Conservation (phyloP, 495 filamentous ascomycete genomes). For the Daldinia loculata region DNA sequence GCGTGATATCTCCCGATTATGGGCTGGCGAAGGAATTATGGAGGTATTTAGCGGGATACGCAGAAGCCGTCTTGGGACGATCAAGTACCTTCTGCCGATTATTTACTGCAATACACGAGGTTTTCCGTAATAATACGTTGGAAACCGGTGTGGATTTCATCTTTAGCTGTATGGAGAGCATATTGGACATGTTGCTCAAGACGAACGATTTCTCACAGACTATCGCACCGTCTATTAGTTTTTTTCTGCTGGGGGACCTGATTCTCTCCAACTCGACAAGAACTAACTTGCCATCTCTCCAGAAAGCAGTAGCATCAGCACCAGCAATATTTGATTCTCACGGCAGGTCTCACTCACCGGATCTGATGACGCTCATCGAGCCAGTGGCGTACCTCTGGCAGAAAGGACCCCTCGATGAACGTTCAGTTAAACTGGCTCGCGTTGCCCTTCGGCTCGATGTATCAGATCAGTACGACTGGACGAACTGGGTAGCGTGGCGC, state of each 20-base stretch:
- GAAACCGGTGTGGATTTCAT: slow-evolving; percentile 31
- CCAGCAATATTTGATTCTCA: slow-evolving; percentile 12
- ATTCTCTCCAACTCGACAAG: slow-evolving; percentile 27
- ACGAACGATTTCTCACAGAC: slow-evolving; percentile 26
- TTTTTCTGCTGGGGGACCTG: slow-evolving; percentile 30
- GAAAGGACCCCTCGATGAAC: slow-evolving; percentile 29
- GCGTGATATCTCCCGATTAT: slow-evolving; percentile 35
- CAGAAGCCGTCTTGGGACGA: slow-evolving; percentile 17
- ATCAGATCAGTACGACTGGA: slow-evolving; percentile 30
- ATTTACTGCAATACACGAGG: slow-evolving; percentile 27
- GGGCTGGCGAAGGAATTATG: slow-evolving; percentile 35
- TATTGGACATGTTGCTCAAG: slow-evolving; percentile 36
- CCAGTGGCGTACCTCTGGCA: slow-evolving; percentile 37
- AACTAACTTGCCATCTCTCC: slow-evolving; percentile 31
- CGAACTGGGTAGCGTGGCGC: slow-evolving; percentile 36
- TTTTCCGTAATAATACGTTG: slow-evolving; percentile 26
- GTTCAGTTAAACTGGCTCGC: slow-evolving; percentile 26
- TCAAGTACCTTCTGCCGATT: slow-evolving; percentile 28
- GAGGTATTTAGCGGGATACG: slow-evolving; percentile 35
- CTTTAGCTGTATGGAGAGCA: slow-evolving; percentile 39
- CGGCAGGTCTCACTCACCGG: background rate
- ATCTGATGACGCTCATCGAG: slow-evolving; percentile 22
- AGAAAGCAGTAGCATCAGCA: slow-evolving; percentile 13
- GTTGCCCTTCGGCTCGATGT: slow-evolving; percentile 7
- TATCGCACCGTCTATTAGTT: slow-evolving; percentile 23